Percentiles rank a stretch among this genome's conserved stretches.
Conservation (phyloP, 2,329 filamentous ascomycete genomes). For the Cladorrhinum sp. region DNA sequence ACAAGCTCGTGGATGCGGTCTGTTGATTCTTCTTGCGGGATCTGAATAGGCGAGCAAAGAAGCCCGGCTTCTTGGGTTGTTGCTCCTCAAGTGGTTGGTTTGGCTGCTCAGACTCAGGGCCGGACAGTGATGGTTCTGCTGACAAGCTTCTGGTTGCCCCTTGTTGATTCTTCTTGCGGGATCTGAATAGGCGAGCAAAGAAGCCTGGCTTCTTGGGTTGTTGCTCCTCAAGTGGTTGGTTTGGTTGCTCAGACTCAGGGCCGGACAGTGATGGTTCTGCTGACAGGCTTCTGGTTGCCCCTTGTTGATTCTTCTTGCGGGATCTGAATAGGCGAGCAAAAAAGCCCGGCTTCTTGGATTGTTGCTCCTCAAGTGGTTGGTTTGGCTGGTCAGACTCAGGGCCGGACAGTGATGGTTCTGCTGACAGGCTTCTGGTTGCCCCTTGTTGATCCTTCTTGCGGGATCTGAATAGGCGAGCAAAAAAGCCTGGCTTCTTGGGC, state of each 20-base stretch:
- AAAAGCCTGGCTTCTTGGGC: slow-evolving; percentile 11
- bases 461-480: slow-evolving; percentile 2
- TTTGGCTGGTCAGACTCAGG: neutral
- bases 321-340: slow-evolving; percentile 2
- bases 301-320: neutral
- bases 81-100: neutral
- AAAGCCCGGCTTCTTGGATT: slow-evolving; percentile 7
- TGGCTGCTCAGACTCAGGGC: neutral
- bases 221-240: neutral
- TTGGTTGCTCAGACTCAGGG: too few relatives aligned
- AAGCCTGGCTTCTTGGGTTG: slow-evolving; percentile 9
- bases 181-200: slow-evolving; percentile 3
- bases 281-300: neutral
- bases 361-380: neutral
- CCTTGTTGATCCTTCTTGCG: neutral
- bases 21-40: neutral
- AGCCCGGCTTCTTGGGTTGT: slow-evolving; percentile 10
- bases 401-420: neutral
- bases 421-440: neutral
- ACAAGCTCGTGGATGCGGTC: neutral
- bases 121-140: neutral
- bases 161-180: neutral
- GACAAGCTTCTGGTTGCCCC: neutral
- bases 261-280: neutral
- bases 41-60: slow-evolving; percentile 6